Conservation (phyloP, 352 stramenopile genomes). For the Pythium phragmiticola region DNA sequence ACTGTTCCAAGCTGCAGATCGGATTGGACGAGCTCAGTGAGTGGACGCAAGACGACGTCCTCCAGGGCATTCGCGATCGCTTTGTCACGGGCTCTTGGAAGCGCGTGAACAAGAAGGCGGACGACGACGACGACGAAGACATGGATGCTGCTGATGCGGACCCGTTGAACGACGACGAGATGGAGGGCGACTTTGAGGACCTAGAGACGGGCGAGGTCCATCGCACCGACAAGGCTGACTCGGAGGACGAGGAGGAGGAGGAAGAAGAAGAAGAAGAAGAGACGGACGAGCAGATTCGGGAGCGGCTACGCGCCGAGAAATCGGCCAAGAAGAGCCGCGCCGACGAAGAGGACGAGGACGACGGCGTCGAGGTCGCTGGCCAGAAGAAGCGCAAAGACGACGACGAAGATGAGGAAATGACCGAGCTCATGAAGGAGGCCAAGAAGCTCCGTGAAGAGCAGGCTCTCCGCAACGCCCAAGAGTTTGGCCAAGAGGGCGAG, state of each 20-base stretch:
- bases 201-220: conserved; percentile 93
- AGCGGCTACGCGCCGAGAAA: conserved; percentile 89
- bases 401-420: conserved; percentile 85
- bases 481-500: conserved; percentile 96
- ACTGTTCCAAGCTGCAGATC: conserved; percentile 82
- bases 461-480: conserved; percentile 86
- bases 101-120: conserved; percentile 46
- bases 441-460: conserved; percentile 83
- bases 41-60: conserved; percentile 67
- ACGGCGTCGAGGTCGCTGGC: conserved; percentile 30
- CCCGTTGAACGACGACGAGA: conserved; percentile 81
- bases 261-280: conserved; percentile 48
- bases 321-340: conserved; percentile 86
- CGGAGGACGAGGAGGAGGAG: conserved; percentile 35
- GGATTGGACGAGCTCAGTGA: conserved; percentile 67
- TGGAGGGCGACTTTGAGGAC: conserved; percentile 98
- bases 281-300: conserved; percentile 79
- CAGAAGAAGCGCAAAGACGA: conserved; percentile 40
- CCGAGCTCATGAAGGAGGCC: conserved; percentile 81
- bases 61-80: conserved; percentile 87
- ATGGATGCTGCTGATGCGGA: conserved; percentile 41
- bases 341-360: conserved; percentile 71
- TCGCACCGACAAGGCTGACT: conserved; percentile 3
- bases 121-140: conserved; percentile 47
- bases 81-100: conserved; percentile 98